These are phyloP conservation scores for Tuber microsphaerosporum DNA, from an alignment of 495 filamentous ascomycete species.

Conservation along the genomic window DNA sequence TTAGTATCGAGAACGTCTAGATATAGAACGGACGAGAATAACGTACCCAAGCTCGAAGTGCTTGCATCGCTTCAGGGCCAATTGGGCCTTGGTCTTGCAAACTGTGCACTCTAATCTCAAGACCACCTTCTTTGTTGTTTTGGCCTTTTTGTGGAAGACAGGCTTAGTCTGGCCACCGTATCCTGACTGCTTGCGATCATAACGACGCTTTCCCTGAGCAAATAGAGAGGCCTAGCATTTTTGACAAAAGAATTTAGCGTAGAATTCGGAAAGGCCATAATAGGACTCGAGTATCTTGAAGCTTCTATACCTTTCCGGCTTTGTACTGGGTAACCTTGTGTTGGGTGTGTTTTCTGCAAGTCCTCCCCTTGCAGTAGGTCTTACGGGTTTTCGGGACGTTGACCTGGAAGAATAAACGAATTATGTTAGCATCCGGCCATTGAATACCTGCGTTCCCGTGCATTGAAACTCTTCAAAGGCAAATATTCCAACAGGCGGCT, in stretches of 20 bases:
- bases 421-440: not conserved
- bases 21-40: constrained; percentile 6
- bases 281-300: constrained; percentile 9
- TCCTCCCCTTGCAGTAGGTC: constrained; percentile 91
- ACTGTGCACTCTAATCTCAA: constrained; percentile 88
- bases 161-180: constrained; percentile 99
- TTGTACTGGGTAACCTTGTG: constrained; percentile 98
- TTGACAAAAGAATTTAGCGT: not conserved
- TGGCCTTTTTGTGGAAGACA: constrained; percentile 99
- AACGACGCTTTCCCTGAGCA: constrained; percentile 99
- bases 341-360: constrained; percentile 88
- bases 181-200: constrained; percentile 98
- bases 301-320: constrained; percentile 66
- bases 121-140: constrained; percentile 99
- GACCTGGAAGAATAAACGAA: constrained; percentile 50
- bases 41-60: constrained; percentile 98
- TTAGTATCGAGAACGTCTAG: constrained; percentile 6
- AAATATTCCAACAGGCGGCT: not conserved
- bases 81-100: constrained; percentile 98
- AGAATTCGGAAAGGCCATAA: not conserved
- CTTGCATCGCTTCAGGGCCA: constrained; percentile 98
- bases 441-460: not conserved
- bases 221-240: constrained; percentile 69
- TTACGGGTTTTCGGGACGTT: constrained; percentile 86
- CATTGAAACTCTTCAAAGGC: not conserved